Evolutionary conservation across 1,284 basidiomycete genomes (phyloP).

Genomic region (Sparassis latifolia): DNA sequence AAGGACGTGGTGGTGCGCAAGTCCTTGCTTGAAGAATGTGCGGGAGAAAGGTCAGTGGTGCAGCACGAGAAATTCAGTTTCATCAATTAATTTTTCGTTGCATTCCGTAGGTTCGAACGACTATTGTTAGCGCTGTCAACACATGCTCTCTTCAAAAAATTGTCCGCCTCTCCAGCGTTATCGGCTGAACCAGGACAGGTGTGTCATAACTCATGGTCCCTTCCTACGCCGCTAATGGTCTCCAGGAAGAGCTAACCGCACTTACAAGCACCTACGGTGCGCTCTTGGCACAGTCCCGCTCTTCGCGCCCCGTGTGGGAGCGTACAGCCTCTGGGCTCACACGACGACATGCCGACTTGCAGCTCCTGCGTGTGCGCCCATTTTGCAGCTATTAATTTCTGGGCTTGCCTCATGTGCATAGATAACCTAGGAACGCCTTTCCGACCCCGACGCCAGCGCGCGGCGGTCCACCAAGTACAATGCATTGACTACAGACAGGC

Average conservation of each 20-base stretch:
- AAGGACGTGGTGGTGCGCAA: constrained; percentile 46
- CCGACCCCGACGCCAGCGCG: constrained; percentile 10
- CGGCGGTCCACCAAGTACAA: constrained; percentile 23
- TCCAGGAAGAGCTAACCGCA: constrained; percentile 9
- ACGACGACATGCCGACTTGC: constrained; percentile 14
- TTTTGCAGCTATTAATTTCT: neutral
- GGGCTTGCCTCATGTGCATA: neutral
- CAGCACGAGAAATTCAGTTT: neutral
- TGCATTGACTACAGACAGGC: constrained; percentile 26
- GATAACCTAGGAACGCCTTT: constrained; percentile 10
- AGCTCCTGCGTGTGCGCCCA: constrained; percentile 14
- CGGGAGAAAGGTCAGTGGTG: constrained; percentile 38
- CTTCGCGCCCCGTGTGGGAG: constrained; percentile 21
- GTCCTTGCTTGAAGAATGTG: constrained; percentile 46
- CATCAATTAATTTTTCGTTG: neutral
- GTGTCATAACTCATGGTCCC: neutral
- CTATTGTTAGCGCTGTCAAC: constrained; percentile 44
- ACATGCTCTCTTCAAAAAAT: constrained; percentile 35
- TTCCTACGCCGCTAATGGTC: constrained; percentile 1
- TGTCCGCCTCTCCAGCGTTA: constrained; percentile 3
- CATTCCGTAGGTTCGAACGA: constrained; percentile 37
- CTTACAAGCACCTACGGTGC: constrained; percentile 15
- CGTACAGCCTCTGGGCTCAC: constrained; percentile 19
- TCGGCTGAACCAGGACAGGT: constrained; percentile 3
- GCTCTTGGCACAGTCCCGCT: constrained; percentile 15